Evolutionary conservation across 768 basidiomycete genomes (phyloP).

Genomic region (Strobilomyces confusus): DNA sequence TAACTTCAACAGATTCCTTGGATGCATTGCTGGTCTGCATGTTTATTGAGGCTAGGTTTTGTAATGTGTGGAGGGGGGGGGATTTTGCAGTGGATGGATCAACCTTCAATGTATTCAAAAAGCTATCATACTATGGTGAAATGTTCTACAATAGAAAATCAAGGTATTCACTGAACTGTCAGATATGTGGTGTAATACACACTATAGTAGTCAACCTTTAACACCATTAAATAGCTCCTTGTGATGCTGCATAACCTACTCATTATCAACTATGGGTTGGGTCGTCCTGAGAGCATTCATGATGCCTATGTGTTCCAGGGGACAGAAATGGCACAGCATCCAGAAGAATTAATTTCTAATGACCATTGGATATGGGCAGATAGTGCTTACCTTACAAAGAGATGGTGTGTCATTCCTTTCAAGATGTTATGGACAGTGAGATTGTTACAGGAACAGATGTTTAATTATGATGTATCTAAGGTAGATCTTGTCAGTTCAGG

Average conservation of each 20-base stretch:
- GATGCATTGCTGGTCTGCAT: background rate
- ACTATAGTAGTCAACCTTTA: no score
- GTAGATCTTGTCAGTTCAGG: background rate
- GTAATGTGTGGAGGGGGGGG: background rate
- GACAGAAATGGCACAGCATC: background rate
- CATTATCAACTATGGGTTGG: background rate
- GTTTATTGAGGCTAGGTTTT: background rate
- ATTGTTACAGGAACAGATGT: background rate
- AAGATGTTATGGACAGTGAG: background rate
- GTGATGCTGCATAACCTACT: background rate
- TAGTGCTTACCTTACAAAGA: background rate
- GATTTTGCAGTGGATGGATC: conserved; percentile 3
- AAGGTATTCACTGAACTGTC: conserved; percentile 1
- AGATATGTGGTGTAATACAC: background rate
- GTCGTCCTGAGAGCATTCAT: background rate
- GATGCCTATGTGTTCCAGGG: background rate
- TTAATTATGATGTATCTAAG: background rate
- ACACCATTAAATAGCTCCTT: background rate
- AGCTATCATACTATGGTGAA: background rate
- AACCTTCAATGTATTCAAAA: background rate
- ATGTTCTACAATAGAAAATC: background rate
- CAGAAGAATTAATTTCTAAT: background rate
- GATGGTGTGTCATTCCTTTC: background rate
- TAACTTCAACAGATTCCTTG: no score
- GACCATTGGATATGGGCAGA: background rate